phyloP scores from a whole-genome alignment of 192 early-diverging fungal species.

The Gorgonomyces haynaldii region DNA sequence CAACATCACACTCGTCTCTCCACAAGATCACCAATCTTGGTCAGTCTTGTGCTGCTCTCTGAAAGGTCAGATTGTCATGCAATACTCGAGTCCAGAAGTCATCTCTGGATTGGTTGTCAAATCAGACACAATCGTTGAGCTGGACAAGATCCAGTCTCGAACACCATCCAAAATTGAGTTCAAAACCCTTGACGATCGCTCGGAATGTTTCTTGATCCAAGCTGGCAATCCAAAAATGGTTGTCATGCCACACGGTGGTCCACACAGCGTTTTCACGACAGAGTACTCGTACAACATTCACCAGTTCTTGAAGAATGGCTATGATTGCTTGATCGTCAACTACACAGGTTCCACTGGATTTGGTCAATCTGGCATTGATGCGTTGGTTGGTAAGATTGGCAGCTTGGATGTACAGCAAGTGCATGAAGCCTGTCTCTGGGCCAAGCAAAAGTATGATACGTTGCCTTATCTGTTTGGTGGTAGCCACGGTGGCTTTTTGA shows the following conservation, averaged over 20 bases:
- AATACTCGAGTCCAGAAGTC: too few relatives aligned
- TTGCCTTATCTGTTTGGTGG: constrained; percentile 57
- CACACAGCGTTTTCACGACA: constrained; percentile 46
- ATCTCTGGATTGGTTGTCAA: too few relatives aligned
- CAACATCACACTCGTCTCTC: constrained; percentile 10
- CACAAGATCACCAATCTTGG: too few relatives aligned
- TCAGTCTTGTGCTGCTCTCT: too few relatives aligned
- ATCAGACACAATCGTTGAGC: too few relatives aligned
- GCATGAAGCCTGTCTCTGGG: constrained; percentile 25
- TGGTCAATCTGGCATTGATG: constrained; percentile 56
- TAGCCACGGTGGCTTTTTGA: constrained; percentile 44
- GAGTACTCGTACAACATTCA: constrained; percentile 33
- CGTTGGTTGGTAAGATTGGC: constrained; percentile 54
- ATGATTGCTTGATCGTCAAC: constrained; percentile 51
- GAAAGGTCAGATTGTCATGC: too few relatives aligned
- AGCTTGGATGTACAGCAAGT: constrained; percentile 56
- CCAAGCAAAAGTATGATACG: constrained; percentile 7
- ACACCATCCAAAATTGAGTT: background rate
- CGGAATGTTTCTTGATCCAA: constrained; percentile 6
- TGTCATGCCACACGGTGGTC: constrained; percentile 72
- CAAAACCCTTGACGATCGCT: background rate
- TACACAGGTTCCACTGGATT: constrained; percentile 70
- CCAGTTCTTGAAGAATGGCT: constrained; percentile 47
- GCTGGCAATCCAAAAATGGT: constrained; percentile 26
- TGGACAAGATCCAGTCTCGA: background rate